These are phyloP conservation scores for Favolaschia claudopus DNA, from an alignment of 768 basidiomycete genomes.

Conservation along the genomic window DNA sequence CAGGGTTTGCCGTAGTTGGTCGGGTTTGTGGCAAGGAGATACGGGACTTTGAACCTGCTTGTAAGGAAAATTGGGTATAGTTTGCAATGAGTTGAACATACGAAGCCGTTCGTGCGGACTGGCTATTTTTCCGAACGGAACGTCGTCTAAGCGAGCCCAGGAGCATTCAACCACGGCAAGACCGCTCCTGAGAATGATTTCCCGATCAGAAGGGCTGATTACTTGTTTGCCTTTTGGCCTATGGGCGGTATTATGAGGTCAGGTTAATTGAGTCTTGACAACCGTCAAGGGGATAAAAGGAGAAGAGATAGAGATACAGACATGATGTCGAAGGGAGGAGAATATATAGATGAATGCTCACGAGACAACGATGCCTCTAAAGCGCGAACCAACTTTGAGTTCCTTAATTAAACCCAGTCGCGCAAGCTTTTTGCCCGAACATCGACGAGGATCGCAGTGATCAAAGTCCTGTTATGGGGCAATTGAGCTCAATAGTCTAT, in stretches of 20 bases:
- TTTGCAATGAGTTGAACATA: conserved; percentile 47
- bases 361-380: conserved; percentile 94
- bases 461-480: conserved; percentile 95
- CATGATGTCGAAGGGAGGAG: no score
- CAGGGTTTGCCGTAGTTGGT: conserved; percentile 99
- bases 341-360: conserved; percentile 65
- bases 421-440: conserved; percentile 88
- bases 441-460: conserved; percentile 91
- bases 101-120: conserved; percentile 92
- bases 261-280: not conserved
- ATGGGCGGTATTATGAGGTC: conserved; percentile 11
- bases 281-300: not conserved
- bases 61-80: not conserved
- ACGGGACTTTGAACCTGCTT: conserved; percentile 93
- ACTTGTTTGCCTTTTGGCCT: conserved; percentile 86
- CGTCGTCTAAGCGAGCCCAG: conserved; percentile 94
- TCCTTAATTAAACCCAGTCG: conserved; percentile 86
- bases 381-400: conserved; percentile 83
- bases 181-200: conserved; percentile 74
- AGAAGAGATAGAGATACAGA: conserved; percentile 5
- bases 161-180: conserved; percentile 99
- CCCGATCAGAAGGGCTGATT: conserved; percentile 85
- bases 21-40: conserved; percentile 93
- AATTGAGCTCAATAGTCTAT: not conserved
- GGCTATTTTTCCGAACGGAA: conserved; percentile 93